Evolutionary conservation across 2,329 filamentous ascomycete genomes (phyloP).

Genomic region (Bipolaris sorokiniana): DNA sequence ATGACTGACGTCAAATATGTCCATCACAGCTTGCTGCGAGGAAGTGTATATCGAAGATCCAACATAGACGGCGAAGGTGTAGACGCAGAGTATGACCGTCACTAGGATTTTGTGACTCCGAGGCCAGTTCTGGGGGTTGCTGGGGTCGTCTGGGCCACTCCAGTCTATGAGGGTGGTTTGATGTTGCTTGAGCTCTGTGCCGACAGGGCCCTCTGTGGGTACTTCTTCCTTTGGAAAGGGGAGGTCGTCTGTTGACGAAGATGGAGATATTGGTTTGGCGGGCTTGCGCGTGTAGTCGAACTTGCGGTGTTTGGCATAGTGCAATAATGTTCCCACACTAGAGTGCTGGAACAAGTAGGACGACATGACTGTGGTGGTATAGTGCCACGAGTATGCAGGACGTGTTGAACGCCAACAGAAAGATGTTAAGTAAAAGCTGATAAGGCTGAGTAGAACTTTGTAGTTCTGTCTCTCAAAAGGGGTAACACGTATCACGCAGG

Average conservation of each 20-base stretch:
- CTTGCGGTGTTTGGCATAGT: slow-evolving; percentile 29
- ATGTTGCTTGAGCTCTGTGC: slow-evolving; percentile 27
- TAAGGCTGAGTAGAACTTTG: not conserved
- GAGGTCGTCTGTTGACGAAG: slow-evolving; percentile 30
- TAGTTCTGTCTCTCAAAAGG: not conserved
- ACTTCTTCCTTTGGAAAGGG: slow-evolving; percentile 9
- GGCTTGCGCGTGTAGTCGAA: slow-evolving; percentile 27
- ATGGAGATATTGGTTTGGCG: slow-evolving; percentile 21
- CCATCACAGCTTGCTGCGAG: slow-evolving; percentile 53
- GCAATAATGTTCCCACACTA: slow-evolving; percentile 23
- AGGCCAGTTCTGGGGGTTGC: slow-evolving; percentile 48
- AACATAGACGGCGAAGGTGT: slow-evolving; percentile 65
- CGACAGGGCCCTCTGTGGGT: slow-evolving; percentile 18
- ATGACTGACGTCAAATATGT: slow-evolving; percentile 59
- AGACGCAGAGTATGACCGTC: slow-evolving; percentile 50
- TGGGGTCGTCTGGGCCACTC: slow-evolving; percentile 46
- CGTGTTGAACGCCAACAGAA: not conserved
- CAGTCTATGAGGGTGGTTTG: slow-evolving; percentile 47
- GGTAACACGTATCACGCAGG: not conserved
- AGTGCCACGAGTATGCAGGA: not conserved
- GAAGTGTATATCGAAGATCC: slow-evolving; percentile 59
- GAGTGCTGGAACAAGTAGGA: slow-evolving; percentile 32
- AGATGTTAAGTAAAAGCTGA: not conserved
- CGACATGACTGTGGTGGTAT: slow-evolving; percentile 23
- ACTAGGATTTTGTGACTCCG: slow-evolving; percentile 41